phyloP scores from a whole-genome alignment of 306 rosid genomes.

The Prinsepia uniflora region DNA sequence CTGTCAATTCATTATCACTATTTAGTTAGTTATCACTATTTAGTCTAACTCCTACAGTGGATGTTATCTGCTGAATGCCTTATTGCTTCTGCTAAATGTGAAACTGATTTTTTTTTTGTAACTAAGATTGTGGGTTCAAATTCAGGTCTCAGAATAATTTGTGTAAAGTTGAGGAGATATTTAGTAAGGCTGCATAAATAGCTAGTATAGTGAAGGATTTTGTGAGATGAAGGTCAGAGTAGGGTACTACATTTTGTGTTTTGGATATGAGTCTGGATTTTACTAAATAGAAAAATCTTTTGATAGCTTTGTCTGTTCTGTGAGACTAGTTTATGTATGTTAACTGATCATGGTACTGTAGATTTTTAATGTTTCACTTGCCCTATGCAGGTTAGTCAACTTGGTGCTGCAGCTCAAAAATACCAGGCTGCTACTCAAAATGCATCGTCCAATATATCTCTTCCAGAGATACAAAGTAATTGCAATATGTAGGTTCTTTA shows the following conservation, averaged over 20 bases:
- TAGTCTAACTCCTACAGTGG: not conserved
- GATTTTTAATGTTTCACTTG: constrained; percentile 15
- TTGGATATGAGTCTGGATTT: not conserved
- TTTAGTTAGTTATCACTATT: not conserved
- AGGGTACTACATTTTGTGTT: not conserved
- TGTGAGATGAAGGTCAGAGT: not conserved
- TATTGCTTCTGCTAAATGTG: too few species aligned
- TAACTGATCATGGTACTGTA: constrained; percentile 1
- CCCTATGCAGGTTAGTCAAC: constrained; percentile 77
- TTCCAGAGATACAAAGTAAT: constrained; percentile 88
- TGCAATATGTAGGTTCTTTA: constrained; percentile 74
- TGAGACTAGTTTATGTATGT: not conserved
- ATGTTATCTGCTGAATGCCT: not conserved
- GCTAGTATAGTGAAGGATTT: not conserved
- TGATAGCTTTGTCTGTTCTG: not conserved
- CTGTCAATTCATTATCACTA: not conserved
- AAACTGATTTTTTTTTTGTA: not conserved
- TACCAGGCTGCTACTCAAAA: constrained; percentile 91
- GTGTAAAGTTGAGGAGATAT: not conserved
- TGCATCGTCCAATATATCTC: constrained; percentile 76
- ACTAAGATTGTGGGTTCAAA: not conserved
- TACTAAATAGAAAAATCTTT: not conserved
- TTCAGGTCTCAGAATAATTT: not conserved
- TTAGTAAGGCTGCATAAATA: not conserved
- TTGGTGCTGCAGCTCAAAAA: constrained; percentile 92